Evolutionary conservation across 2,329 filamentous ascomycete species (phyloP), one percentile per base, ranked within the genome.

Genomic region (Reticulascus tulasneorum): DNA sequence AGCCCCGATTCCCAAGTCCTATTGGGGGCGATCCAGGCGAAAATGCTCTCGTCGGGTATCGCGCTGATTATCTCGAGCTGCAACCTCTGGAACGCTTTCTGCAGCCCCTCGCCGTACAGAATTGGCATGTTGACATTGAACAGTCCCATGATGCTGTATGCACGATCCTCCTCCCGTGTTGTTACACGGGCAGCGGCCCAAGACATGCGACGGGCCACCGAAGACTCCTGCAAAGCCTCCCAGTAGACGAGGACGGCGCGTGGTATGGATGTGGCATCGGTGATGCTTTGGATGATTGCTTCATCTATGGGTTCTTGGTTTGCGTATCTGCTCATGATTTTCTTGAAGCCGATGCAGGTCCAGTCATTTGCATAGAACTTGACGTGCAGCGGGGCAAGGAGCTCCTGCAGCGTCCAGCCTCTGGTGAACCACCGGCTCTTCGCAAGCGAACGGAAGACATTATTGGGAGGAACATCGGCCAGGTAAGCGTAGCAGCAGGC

Each of bases 71-170:
- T 41, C 22, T 41, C 31, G 23, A 38, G 34, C 30, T 50, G 44
- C 13, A 50, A 12, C 25, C 53, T 35, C 23, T 38, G 37, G 32
- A 54, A 55, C 3, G 52, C 48, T 19, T 40, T 42, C 11, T 15
- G 20, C 4, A 41, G 35, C 19, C 53, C 52, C 32, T 58, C 54
- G 17, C 54, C 51, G 30, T 57, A 58, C 2, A 50, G 40, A 9
- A 51, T 37, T 8, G 50, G 44, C 45, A 59, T 53, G 18, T 47
- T 51, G 16, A 57, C 44, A 24, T 43, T 40, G 22, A 58, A 56
- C 7, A 58, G 28, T 9, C 55, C 55, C 19, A 56, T 34, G 15
- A 58, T 38, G 18, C 48, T 51, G 31, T 57, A 58, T 2, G 53
- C 53, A 2, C 44, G 30, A 36, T 59, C 52, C 30, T 55, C 46